These are phyloP conservation scores for Articulospora tetracladia DNA, from an alignment of 495 filamentous ascomycete species.

Conservation along the genomic window DNA sequence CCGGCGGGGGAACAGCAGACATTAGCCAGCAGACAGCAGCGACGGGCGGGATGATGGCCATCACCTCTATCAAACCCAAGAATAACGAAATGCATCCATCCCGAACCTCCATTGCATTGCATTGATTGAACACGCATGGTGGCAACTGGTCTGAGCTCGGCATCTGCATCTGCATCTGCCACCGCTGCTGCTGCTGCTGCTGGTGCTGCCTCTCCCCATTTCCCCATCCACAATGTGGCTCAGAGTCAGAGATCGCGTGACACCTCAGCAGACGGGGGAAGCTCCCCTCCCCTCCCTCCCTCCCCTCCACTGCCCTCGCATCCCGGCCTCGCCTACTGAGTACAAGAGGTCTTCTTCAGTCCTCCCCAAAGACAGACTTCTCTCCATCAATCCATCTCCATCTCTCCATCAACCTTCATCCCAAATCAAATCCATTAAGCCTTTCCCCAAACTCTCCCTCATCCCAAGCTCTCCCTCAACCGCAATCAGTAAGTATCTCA, in stretches of 20 bases:
- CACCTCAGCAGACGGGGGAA: background rate
- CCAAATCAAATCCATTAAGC: slow-evolving; percentile 1
- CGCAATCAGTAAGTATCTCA: slow-evolving; percentile 15
- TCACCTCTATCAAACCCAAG: no score
- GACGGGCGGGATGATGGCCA: no score
- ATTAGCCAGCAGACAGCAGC: no score
- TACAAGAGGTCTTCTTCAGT: background rate
- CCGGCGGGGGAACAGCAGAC: no score
- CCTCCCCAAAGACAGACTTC: background rate
- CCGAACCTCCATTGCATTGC: no score
- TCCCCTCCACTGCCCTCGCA: background rate
- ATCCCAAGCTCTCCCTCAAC: background rate
- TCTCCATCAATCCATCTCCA: background rate
- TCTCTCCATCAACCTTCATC: background rate
- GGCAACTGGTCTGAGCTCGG: background rate
- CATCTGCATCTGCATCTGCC: no score
- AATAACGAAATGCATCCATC: no score
- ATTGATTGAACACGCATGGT: background rate
- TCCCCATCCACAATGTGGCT: background rate
- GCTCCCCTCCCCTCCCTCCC: background rate
- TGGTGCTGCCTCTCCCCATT: background rate
- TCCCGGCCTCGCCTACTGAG: background rate
- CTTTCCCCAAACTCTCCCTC: background rate
- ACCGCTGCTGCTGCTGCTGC: no score
- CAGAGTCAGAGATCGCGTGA: background rate